Evolutionary conservation across 805 yeast genomes (phyloP).

Genomic region (Kuraishia hungarica): DNA sequence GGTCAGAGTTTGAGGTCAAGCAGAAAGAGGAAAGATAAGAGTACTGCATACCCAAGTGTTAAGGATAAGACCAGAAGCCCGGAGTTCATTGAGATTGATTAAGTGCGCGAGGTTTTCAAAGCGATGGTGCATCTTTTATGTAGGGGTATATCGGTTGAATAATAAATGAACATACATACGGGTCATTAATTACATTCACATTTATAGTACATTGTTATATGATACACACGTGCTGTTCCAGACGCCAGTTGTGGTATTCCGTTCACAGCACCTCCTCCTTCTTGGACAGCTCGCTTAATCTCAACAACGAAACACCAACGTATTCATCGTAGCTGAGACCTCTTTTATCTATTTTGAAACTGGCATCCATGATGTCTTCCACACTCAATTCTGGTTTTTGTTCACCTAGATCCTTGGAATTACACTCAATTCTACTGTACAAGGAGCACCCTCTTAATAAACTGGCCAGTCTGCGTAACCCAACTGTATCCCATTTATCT

Average conservation of each 20-base stretch:
- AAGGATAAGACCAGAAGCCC: conserved; percentile 65
- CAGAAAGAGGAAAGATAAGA: conserved; percentile 54
- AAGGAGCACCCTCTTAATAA: neutral
- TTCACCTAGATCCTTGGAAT: neutral
- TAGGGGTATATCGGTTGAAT: too few species aligned
- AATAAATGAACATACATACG: too few species aligned
- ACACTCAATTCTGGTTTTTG: neutral
- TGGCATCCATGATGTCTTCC: neutral
- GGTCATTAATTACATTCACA: too few species aligned
- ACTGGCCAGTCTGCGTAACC: conserved; percentile 1
- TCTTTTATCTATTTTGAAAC: neutral
- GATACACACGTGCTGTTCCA: too few species aligned
- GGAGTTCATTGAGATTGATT: conserved; percentile 75
- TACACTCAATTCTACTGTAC: too few species aligned
- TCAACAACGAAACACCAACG: conserved; percentile 11
- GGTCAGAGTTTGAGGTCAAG: conserved; percentile 63
- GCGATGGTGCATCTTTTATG: too few species aligned
- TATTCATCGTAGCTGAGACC: conserved; percentile 13
- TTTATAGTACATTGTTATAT: too few species aligned
- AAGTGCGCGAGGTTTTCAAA: too few species aligned
- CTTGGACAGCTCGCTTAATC: conserved; percentile 1
- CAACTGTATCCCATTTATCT: neutral
- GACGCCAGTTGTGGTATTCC: too few species aligned
- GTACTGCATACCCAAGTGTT: conserved; percentile 39
- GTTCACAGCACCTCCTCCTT: neutral